Base-by-base conservation (phyloP, 495 filamentous ascomycete genomes). In the Copromyces sp. region DNA sequence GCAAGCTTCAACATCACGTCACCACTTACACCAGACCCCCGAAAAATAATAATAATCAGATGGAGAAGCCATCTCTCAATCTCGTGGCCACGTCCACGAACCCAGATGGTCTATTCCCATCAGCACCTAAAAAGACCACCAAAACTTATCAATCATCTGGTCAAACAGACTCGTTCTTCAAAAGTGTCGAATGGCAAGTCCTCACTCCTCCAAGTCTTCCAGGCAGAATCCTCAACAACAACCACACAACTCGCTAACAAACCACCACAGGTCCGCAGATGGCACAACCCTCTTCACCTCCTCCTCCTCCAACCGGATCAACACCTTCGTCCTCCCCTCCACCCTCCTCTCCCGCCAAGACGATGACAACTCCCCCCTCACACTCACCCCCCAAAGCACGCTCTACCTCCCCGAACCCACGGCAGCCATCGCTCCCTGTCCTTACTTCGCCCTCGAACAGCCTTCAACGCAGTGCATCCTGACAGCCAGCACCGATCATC, bases 251-350 rank as follows among this genome's bases (percentile, higher is more conserved):
- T 68, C 32, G 38, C 71, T 76, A 68, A 77, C 71, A 68, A 69
- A 5, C 8, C n/a, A 47, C 42, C 6, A 20, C 74, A 81, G 80
- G 90, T 89, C 93, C 8, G 89, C 92, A 68, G 94, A 97, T 78
- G 93, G 95, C 17, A 95, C 93, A 11, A 89, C 88, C 8, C 81
- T 98, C 68, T 78, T 99, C 76, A 92, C 94, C n/a, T 86, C 87
- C 37, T 90, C 86, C 45, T 89, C 88, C 8, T 86, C 93, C 73
- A 89, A 94, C 75, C 83, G 82, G 68, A 84, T 96, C 53, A 85
- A 88, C 69, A 88, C 89, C 14, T 95, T 89, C 80, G 87, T 96
- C 39, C 77, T 97, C 59, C 93, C 93, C 0, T 83, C 85, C 12
- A 86, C 90, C 77, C 88, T 97, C 35, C 87, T 97, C 41, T 85